Base-by-base conservation (phyloP, 805 yeast genomes). In the Wickerhamiella australiensis region DNA sequence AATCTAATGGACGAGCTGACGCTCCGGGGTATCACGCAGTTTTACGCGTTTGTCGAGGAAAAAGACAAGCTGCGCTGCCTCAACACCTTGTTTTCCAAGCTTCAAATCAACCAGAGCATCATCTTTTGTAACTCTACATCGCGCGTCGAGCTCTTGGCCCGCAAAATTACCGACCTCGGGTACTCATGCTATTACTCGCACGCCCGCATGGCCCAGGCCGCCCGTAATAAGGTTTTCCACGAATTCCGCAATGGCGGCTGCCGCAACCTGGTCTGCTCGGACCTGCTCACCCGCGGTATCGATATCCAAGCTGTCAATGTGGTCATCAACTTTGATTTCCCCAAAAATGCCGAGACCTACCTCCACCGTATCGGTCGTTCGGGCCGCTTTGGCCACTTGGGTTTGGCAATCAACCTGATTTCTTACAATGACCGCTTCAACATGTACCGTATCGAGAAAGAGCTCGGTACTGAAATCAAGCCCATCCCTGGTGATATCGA, bases 221-320 rank as follows among this genome's bases (percentile, higher is more conserved):
- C 94, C 48, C 84, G 98, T 76, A 92, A 92, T 71, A 85, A 87
- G 65, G 98, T 92, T 5, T 92, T 92, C 78, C 98, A 92, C 65
- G 97, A 92, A 68, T 92, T 92, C 68, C 84, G 98, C 74, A 95
- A 86, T 65, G 98, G 98, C 46, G 87, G 85, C 66, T 96, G 92
- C 63, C 82, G 98, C 71, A 92, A 92, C 63, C 75, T 92, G 61
- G 98, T 92, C 37, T 92, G 98, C 70, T 85, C 97, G 0, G 98
- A 92, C 70, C 74, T 92, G 54, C 76, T 92, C 56, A 90, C 97
- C 26, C 84, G 97, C 75, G 97, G 98, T 77, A 92, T 92, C 61
- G 98, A 92, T 74, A 90, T 92, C 60, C 97, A 92, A 69, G 97
- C 97, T 5, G 98, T 92, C 56, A 92, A 92, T 64, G 97, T 92